A percentile compares a stretch with the other conserved stretches of the same genome.
phyloP scores from a whole-genome alignment of 108 stramenopile species.

The Cylindrotheca fusiformis region DNA sequence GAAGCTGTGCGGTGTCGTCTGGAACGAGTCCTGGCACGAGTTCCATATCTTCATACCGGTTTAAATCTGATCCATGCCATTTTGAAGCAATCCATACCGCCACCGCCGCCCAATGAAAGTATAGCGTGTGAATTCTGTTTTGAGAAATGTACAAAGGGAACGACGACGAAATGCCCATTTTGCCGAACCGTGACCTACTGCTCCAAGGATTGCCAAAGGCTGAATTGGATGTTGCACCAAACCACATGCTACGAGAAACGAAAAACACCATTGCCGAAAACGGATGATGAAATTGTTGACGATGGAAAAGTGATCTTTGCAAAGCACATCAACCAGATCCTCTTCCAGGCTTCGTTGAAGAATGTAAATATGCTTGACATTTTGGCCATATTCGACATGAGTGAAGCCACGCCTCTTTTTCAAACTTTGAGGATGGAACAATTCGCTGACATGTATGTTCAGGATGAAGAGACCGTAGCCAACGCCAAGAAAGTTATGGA shows the following conservation, averaged over 20 bases:
- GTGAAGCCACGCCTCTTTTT: slow-evolving; percentile 27
- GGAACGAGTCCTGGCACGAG: slow-evolving; percentile 19
- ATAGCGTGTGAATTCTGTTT: slow-evolving; percentile 24
- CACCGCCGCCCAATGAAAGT: background rate
- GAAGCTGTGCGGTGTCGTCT: slow-evolving; percentile 15
- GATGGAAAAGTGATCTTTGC: slow-evolving; percentile 26
- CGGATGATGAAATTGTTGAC: slow-evolving; percentile 4
- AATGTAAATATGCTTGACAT: slow-evolving; percentile 21
- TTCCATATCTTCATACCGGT: background rate
- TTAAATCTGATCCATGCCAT: background rate
- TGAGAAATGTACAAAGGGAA: slow-evolving; percentile 18
- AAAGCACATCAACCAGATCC: slow-evolving; percentile 13
- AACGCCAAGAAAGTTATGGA: slow-evolving; percentile 13
- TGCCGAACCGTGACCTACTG: slow-evolving; percentile 33
- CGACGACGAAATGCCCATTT: slow-evolving; percentile 25
- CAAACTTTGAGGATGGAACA: slow-evolving; percentile 19
- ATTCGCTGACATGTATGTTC: slow-evolving; percentile 19
- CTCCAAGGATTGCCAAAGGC: slow-evolving; percentile 26
- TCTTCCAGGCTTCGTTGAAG: slow-evolving; percentile 31
- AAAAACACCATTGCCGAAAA: slow-evolving; percentile 26
- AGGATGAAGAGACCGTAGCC: slow-evolving; percentile 19
- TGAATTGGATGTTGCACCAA: slow-evolving; percentile 32
- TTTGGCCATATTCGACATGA: slow-evolving; percentile 25
- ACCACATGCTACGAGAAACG: slow-evolving; percentile 12
- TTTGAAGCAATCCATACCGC: background rate